Evolutionary conservation across 345 rosid genomes (phyloP), one percentile per base, ranked within the genome.

Genomic region (Adansonia digitata): DNA sequence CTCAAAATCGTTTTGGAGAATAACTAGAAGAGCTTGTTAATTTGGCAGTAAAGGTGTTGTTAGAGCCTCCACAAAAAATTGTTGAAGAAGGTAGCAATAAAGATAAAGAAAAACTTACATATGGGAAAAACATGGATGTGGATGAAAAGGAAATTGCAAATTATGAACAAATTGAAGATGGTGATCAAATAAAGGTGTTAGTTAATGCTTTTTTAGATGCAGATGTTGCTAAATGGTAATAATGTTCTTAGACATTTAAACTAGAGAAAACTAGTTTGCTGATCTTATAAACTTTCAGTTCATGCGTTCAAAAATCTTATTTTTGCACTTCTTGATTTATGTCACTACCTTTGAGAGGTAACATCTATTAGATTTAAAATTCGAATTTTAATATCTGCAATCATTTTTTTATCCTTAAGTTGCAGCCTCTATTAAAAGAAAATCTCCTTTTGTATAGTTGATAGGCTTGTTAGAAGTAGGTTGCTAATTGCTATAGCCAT

Each of bases 1-100:
- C 77, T 0, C 86, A 81, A 5, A 12, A 40, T 7, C 83, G 90
- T 14, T 73, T 83, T 40, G 82, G 69, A 45, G 74, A 72, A 56
- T 77, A 70, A 75, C 77, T 82, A 40, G 67, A 82, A 67, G 82
- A 86, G 57, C 46, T 86, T 7, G 48, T 72, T 8, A 73, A 80
- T 71, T 9, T 80, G 69, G 79, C 79, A 37, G 34, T 20, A 3
- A 72, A 73, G 57, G 73, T 76, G 68, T 76, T 80, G 52, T 85
- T 79, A 24, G 76, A 75, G 60, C 78, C 63, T 22, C 5, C 68
- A 37, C 72, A 52, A 18, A 51, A 26, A 24, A 55, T 45, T 2
- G 31, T 7, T 5, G 66, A 71, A 60, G 75, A 71, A 68, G 83
- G 29, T 34, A 55, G 17, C 40, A n/a, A 18, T 5, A 37, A 34